A percentile compares a stretch with the other conserved stretches of the same genome.
These are phyloP conservation scores for Petasospora rhodanensis DNA, from an alignment of 1,139 yeast species.

Conservation along the genomic window DNA sequence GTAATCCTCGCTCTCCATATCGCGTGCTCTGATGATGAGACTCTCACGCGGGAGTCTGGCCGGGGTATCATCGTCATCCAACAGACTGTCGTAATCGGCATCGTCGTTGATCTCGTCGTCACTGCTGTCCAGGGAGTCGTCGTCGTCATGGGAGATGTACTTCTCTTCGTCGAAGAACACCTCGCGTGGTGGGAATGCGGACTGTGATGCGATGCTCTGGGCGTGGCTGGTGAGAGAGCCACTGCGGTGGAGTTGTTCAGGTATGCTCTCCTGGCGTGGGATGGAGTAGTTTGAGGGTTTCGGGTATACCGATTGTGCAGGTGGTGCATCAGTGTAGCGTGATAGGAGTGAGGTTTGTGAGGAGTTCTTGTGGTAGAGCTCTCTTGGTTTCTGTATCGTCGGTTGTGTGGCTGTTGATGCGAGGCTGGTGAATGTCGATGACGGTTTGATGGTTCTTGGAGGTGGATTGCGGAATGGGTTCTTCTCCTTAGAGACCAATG, in stretches of 20 bases:
- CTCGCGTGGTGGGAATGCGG: conserved; percentile 4
- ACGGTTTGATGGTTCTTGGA: not conserved
- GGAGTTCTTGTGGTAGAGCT: conserved; percentile 8
- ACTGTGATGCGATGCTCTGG: not conserved
- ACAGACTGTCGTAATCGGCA: conserved; percentile 8
- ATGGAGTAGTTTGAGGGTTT: too few species aligned
- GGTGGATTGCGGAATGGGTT: conserved; percentile 5
- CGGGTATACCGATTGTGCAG: conserved; percentile 1
- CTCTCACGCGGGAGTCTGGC: conserved; percentile 16
- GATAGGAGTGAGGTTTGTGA: conserved; percentile 9
- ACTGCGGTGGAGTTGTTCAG: too few species aligned
- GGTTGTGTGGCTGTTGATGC: conserved; percentile 1
- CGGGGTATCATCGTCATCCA: conserved; percentile 4
- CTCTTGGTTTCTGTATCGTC: conserved; percentile 9
- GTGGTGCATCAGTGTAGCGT: conserved; percentile 4
- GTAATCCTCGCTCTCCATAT: conserved; percentile 25
- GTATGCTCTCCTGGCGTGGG: too few species aligned
- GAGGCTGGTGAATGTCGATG: not conserved
- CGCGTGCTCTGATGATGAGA: conserved; percentile 18
- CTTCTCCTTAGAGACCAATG: conserved; percentile 1
- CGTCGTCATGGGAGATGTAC: conserved; percentile 2
- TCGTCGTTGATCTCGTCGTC: too few species aligned
- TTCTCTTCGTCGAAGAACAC: conserved; percentile 13
- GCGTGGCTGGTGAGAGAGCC: too few species aligned
- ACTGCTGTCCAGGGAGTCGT: too few species aligned